Conservation (phyloP, 176 grass and related monocot species). For the Carex cristatella region DNA sequence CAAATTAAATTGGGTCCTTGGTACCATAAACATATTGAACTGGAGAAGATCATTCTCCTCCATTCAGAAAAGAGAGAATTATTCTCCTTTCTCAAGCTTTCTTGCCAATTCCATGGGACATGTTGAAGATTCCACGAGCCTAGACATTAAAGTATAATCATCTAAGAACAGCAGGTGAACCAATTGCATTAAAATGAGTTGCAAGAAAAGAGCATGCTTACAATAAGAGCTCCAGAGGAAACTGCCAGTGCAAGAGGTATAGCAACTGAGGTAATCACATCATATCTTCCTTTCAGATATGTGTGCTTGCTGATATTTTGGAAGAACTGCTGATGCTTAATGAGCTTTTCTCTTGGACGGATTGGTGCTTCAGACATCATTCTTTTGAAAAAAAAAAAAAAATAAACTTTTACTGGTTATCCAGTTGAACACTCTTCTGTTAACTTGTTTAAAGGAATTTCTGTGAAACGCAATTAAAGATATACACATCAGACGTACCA, state of each 20-base stretch:
- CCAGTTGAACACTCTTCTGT: neutral
- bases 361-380: conserved; percentile 54
- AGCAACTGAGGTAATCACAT: conserved; percentile 63
- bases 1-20: neutral
- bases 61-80: neutral
- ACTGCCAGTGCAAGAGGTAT: conserved; percentile 58
- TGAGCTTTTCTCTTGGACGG: conserved; percentile 48
- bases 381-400: neutral
- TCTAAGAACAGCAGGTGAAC: neutral
- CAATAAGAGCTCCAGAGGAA: conserved; percentile 50
- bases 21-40: neutral
- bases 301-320: conserved; percentile 56
- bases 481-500: neutral
- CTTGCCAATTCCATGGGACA: conserved; percentile 62
- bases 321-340: conserved; percentile 56
- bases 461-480: neutral
- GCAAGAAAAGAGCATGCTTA: conserved; percentile 23
- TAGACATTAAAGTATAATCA: conserved; percentile 8
- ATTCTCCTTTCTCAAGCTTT: conserved; percentile 29
- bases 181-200: neutral
- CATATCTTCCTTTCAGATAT: conserved; percentile 64
- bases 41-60: neutral
- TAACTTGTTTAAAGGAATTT: neutral
- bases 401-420: neutral
- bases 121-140: conserved; percentile 65